Evolutionary conservation across 2,329 filamentous ascomycete genomes (phyloP).

Genomic region (Tetracladium maxilliforme): DNA sequence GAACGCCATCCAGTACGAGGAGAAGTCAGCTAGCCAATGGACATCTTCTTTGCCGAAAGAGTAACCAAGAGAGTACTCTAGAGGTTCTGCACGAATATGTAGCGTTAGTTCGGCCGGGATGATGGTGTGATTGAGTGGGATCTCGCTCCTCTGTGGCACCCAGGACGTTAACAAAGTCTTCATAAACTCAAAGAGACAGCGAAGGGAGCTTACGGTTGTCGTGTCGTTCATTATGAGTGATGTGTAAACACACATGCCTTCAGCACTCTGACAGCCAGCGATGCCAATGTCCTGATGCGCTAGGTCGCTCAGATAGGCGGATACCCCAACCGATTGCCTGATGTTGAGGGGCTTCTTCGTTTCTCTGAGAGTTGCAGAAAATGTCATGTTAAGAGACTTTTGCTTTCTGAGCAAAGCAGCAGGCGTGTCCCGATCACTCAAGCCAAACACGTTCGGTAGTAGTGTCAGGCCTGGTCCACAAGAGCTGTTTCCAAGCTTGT

Average conservation of each 20-base stretch:
- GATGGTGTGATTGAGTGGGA: conserved; percentile 3
- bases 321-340: conserved; percentile 5
- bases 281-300: conserved; percentile 8
- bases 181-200: neutral
- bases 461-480: conserved; percentile 5
- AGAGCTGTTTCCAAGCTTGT: conserved; percentile 1
- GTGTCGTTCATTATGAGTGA: conserved; percentile 5
- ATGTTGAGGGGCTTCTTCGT: conserved; percentile 2
- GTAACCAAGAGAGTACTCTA: conserved; percentile 6
- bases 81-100: conserved; percentile 6
- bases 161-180: too few species aligned
- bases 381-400: conserved; percentile 9
- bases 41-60: neutral
- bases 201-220: conserved; percentile 2
- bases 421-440: conserved; percentile 7
- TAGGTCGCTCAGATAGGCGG: conserved; percentile 7
- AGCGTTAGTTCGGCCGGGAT: conserved; percentile 4
- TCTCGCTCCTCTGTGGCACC: conserved; percentile 2
- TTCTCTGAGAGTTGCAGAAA: conserved; percentile 5
- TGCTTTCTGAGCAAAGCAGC: conserved; percentile 8
- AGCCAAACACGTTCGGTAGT: conserved; percentile 6
- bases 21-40: conserved; percentile 5
- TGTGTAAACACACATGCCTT: conserved; percentile 6
- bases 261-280: conserved; percentile 4
- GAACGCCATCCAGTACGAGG: conserved; percentile 7